phyloP scores from a whole-genome alignment of 441 rosid genomes.

The Pelargonium citronellum region DNA sequence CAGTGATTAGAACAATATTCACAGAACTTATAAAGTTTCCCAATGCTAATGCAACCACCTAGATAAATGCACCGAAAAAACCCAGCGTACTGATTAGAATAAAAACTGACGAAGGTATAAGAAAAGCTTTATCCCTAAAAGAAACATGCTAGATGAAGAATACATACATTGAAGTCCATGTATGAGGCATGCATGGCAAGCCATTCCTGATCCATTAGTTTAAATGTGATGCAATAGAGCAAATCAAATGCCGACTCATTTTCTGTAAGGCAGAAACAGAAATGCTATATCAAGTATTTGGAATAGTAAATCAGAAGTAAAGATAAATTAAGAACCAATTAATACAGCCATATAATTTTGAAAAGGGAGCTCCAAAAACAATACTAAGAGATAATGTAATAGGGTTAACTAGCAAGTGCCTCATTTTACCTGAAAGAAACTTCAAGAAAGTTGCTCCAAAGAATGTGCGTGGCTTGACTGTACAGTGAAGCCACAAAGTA shows the following conservation, averaged over 20 bases:
- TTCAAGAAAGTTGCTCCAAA: conserved; percentile 78
- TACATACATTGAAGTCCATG: conserved; percentile 90
- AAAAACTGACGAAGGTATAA: neutral
- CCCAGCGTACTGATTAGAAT: neutral
- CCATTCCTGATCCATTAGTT: conserved; percentile 97
- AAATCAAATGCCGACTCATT: conserved; percentile 85
- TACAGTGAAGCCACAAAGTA: conserved; percentile 20
- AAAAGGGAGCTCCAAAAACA: neutral
- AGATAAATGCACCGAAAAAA: neutral
- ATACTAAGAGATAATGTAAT: neutral
- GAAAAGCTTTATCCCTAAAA: neutral
- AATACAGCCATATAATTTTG: neutral
- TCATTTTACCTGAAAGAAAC: conserved; percentile 66
- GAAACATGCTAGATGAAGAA: conserved; percentile 18
- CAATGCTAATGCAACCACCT: neutral
- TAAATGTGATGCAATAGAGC: conserved; percentile 92
- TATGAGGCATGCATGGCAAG: conserved; percentile 88
- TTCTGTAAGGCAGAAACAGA: conserved; percentile 37
- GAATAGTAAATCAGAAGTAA: neutral
- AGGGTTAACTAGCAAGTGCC: conserved; percentile 10
- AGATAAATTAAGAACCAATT: neutral
- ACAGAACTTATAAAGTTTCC: neutral
- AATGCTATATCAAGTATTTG: neutral
- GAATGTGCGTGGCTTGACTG: conserved; percentile 78
- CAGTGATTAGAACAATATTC: neutral